phyloP scores from a whole-genome alignment of 768 basidiomycete species.

The Termitomyces heimii region DNA sequence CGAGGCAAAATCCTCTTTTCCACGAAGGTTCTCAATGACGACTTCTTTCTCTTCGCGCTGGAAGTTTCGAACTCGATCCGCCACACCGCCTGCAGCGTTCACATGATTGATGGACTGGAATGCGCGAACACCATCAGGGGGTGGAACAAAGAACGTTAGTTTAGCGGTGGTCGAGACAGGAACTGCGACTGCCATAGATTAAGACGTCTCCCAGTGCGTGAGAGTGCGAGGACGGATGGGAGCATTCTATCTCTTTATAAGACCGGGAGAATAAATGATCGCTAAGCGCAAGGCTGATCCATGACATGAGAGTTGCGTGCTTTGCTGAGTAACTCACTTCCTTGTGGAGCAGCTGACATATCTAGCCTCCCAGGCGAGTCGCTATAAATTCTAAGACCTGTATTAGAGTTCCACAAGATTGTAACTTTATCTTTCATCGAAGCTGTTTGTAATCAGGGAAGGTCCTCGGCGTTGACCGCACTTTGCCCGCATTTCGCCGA shows the following conservation, averaged over 20 bases:
- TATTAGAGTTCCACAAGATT: too few relatives aligned
- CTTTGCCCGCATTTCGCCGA: too few relatives aligned
- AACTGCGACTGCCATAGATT: background rate
- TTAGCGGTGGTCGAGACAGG: conserved; percentile 7
- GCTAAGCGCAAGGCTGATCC: background rate
- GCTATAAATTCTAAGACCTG: background rate
- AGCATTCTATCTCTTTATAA: background rate
- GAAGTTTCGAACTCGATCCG: conserved; percentile 18
- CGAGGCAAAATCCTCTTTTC: conserved; percentile 34
- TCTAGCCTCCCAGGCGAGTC: background rate
- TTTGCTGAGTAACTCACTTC: background rate
- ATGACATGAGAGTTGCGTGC: background rate
- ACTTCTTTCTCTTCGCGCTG: conserved; percentile 18
- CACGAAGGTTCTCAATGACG: conserved; percentile 47
- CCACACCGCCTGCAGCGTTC: conserved; percentile 16
- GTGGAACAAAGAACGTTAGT: conserved; percentile 15
- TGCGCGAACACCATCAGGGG: conserved; percentile 20
- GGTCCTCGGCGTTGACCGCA: too few relatives aligned
- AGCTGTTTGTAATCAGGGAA: too few relatives aligned
- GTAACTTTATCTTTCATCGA: too few relatives aligned
- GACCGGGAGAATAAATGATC: background rate
- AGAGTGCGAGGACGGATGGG: background rate
- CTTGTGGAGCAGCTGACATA: background rate
- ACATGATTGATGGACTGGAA: conserved; percentile 19
- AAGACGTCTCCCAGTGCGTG: background rate